Base-by-base conservation (phyloP, 495 filamentous ascomycete genomes). In the Aspergillus steynii region DNA sequence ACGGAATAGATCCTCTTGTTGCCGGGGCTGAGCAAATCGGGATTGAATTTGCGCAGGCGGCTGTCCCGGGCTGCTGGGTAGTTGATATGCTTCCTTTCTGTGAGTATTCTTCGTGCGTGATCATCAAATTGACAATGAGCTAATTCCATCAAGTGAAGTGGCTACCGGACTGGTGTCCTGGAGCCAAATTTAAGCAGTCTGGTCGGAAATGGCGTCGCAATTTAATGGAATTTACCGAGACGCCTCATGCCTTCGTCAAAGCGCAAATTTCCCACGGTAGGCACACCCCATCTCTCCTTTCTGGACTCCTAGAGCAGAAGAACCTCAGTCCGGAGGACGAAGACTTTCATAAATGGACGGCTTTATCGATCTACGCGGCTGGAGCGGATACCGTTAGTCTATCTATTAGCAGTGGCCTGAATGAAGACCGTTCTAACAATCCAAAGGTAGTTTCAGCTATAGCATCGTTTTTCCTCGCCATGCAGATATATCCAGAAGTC, bases 351-450 rank as follows among this genome's bases (percentile, higher is more conserved):
- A 82, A 79, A 56, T 78, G 73, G 74, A 61, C 76, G 28, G 75
- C 82, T 7, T 72, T 73, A 14, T 73, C 74, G 1, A 64, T 87
- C 0, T 80, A 85, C 45, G 75, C 80, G 50, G 85, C 77, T 15
- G 85, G 85, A 5, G 79, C 81, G 15, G 85, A 87, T 63, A 86
- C 73, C 26, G 64, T 69, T 29, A 5, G 62, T 55, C 20, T 31
- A 47, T 27, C 15, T 15, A 3, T n/a, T 20, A 53, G 50, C 12
- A 27, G 9, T 53, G 6, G 5, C 29, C 34, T 20, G 20, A 20
- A 20, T 20, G 20, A 20, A 20, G 20, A 20, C 20, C 9, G 37
- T 27, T 6, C 32, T 29, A 42, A 49, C 20, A 45, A 34, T 4
- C n/a, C 4, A 57, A 28, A 73, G 70, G 74, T 71, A 1, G 69